phyloP scores from a whole-genome alignment of 139 green algal genomes.

The Nannochloris sp. region DNA sequence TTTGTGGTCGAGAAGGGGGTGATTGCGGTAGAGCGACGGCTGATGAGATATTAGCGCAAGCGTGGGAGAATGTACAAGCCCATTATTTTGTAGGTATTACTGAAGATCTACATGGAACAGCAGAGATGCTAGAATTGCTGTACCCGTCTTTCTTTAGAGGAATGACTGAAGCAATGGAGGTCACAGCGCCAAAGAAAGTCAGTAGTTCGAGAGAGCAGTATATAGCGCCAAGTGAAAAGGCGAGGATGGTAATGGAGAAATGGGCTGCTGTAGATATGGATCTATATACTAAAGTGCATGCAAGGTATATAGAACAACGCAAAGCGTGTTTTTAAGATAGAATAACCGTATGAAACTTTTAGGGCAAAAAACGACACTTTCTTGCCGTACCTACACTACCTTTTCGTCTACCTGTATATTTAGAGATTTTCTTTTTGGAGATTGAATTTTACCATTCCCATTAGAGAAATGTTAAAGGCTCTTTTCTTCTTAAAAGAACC shows the following conservation, averaged over 20 bases:
- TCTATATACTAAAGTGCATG: no score
- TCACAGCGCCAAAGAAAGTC: neutral
- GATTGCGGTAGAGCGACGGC: neutral
- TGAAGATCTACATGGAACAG: neutral
- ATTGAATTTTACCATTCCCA: no score
- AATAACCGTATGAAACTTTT: no score
- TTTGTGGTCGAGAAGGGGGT: constrained; percentile 5
- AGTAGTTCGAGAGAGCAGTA: neutral
- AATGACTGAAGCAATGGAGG: neutral
- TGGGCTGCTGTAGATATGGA: neutral
- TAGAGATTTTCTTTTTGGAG: no score
- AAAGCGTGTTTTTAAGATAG: no score
- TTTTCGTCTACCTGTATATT: no score
- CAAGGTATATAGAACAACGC: no score
- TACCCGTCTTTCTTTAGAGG: constrained; percentile 12
- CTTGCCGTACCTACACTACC: no score
- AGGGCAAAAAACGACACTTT: no score
- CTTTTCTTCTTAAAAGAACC: no score
- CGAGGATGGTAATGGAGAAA: neutral
- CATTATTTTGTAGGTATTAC: constrained; percentile 1
- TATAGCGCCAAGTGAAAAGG: neutral
- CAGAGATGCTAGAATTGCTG: neutral
- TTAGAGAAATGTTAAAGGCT: no score
- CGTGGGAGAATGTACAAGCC: neutral
- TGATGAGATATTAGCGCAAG: neutral